These are phyloP conservation scores for Parasitella parasitica DNA, from an alignment of 371 early-diverging fungal species.

Conservation along the genomic window DNA sequence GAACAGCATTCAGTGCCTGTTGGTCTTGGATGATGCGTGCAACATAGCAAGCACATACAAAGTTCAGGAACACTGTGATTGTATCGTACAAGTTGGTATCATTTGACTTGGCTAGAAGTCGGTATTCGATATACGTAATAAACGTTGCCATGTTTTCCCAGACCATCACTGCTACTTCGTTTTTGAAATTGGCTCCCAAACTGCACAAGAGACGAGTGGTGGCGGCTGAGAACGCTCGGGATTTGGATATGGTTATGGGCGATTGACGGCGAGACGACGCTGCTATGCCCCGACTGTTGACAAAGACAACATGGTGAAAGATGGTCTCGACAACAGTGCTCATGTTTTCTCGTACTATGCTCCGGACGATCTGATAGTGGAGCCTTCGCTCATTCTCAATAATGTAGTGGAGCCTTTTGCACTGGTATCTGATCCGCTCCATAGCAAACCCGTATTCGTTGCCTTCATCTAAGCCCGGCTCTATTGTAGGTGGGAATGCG, in stretches of 20 bases:
- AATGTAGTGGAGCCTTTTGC: not conserved
- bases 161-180: not conserved
- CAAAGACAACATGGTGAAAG: not conserved
- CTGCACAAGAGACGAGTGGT: not conserved
- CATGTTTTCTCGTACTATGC: not conserved
- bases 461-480: conserved; percentile 5
- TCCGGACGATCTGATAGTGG: not conserved
- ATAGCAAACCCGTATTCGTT: not conserved
- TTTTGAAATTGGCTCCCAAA: not conserved
- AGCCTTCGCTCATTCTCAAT: not conserved
- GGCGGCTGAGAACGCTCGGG: not conserved
- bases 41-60: not conserved
- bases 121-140: not conserved
- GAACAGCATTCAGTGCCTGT: not conserved
- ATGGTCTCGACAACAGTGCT: not conserved
- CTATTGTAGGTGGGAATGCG: conserved; percentile 4
- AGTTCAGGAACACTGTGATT: not conserved
- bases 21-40: not conserved
- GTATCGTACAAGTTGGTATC: not conserved
- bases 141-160: not conserved
- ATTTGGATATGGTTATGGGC: not conserved
- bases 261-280: not conserved
- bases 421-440: conserved; percentile 1
- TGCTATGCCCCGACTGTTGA: not conserved
- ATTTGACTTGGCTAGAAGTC: not conserved